Evolutionary conservation across 441 rosid species (phyloP).

Genomic region (Pelargonium myrrhifolium): DNA sequence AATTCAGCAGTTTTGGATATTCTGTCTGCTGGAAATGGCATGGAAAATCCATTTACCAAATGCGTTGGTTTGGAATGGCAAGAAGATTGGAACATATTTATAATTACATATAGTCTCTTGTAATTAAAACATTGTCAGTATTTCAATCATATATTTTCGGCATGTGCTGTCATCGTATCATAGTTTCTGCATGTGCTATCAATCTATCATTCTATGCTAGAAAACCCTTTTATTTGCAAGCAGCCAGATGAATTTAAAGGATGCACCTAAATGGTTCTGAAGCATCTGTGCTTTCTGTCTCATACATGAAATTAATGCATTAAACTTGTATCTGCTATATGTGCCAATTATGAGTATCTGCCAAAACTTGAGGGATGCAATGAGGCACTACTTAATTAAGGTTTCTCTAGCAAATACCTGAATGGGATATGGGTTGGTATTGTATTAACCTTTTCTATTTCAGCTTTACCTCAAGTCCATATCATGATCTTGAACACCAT

Average conservation of each 20-base stretch:
- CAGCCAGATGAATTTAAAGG: constrained; percentile 1
- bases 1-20: background rate
- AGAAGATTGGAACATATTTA: background rate
- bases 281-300: background rate
- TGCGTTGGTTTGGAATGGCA: background rate
- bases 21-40: background rate
- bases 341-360: background rate
- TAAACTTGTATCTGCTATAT: constrained; percentile 10
- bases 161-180: background rate
- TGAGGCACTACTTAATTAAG: constrained; percentile 6
- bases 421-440: background rate
- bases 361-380: background rate
- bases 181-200: constrained; percentile 2
- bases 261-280: constrained; percentile 9
- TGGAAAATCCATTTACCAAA: constrained; percentile 1
- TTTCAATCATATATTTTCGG: background rate
- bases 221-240: constrained; percentile 12
- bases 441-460: constrained; percentile 6
- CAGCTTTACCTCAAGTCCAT: constrained; percentile 1
- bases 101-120: background rate
- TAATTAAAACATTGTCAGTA: background rate
- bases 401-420: constrained; percentile 9
- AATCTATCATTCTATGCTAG: constrained; percentile 14
- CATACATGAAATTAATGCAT: constrained; percentile 10
- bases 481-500: background rate